These are phyloP conservation scores for Cicer bijugum DNA, from an alignment of 306 rosid genomes.

Conservation along the genomic window DNA sequence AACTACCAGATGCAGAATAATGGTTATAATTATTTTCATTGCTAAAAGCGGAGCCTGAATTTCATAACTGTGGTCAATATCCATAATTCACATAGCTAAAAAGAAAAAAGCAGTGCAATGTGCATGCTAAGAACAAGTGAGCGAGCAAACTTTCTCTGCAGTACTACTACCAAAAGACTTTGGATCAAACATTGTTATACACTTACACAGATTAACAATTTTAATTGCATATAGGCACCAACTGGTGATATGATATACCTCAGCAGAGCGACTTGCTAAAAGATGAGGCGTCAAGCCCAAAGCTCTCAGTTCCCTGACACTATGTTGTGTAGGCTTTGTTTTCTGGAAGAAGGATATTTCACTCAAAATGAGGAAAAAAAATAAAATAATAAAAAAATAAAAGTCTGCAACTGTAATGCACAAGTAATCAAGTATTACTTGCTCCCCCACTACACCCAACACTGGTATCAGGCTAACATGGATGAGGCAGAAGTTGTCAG, in stretches of 20 bases:
- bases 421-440: constrained; percentile 61
- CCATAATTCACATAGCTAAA: neutral
- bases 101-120: neutral
- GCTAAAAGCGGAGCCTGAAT: constrained; percentile 19
- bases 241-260: constrained; percentile 58
- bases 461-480: constrained; percentile 99
- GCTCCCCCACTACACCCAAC: constrained; percentile 97
- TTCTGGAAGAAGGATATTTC: constrained; percentile 62
- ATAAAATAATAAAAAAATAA: neutral
- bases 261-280: constrained; percentile 92
- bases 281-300: constrained; percentile 96
- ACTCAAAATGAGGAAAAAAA: constrained; percentile 36
- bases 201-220: constrained; percentile 30
- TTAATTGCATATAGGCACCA: constrained; percentile 36
- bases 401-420: constrained; percentile 39
- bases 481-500: constrained; percentile 90
- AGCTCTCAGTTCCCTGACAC: constrained; percentile 95
- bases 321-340: constrained; percentile 96
- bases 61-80: neutral
- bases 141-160: constrained; percentile 11
- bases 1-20: constrained; percentile 11
- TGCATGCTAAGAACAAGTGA: constrained; percentile 28
- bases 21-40: constrained; percentile 5
- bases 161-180: constrained; percentile 23
- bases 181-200: constrained; percentile 14